Evolutionary conservation across 2,329 filamentous ascomycete genomes (phyloP).

Genomic region (Xylaria polymorpha): DNA sequence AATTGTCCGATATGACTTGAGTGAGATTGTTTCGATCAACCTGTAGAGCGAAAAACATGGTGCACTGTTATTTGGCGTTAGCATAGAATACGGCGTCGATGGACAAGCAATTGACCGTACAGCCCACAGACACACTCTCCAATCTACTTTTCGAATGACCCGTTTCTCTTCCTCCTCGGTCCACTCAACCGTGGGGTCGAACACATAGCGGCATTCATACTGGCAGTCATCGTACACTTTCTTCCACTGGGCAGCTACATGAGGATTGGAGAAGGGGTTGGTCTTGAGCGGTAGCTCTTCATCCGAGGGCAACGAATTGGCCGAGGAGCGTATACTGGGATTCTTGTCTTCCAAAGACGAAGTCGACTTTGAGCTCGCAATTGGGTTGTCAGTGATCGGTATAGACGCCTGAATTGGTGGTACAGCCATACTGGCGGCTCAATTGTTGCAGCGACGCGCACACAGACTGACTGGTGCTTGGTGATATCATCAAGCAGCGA

Average conservation of each 20-base stretch:
- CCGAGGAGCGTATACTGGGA: conserved; percentile 12
- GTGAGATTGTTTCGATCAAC: conserved; percentile 69
- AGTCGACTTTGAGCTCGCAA: conserved; percentile 19
- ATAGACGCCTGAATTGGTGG: conserved; percentile 28
- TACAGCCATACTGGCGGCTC: conserved; percentile 31
- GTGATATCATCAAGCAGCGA: too few relatives aligned
- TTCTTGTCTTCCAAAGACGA: conserved; percentile 31
- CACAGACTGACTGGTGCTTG: neutral
- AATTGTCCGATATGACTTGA: conserved; percentile 70
- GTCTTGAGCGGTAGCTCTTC: conserved; percentile 26
- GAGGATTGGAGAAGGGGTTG: conserved; percentile 39
- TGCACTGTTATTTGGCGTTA: conserved; percentile 50
- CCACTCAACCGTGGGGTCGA: conserved; percentile 66
- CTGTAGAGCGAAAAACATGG: conserved; percentile 72
- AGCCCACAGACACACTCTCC: conserved; percentile 56
- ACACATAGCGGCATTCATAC: conserved; percentile 67
- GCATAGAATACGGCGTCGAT: neutral
- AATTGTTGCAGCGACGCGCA: conserved; percentile 20
- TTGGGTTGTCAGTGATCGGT: conserved; percentile 22
- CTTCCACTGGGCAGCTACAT: conserved; percentile 50
- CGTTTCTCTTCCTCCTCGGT: conserved; percentile 63
- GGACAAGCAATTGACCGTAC: conserved; percentile 41
- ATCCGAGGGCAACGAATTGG: conserved; percentile 23
- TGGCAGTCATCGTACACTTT: conserved; percentile 50
- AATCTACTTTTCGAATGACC: conserved; percentile 61